A percentile compares a stretch with the other conserved stretches of the same genome.
phyloP scores from a whole-genome alignment of 495 filamentous ascomycete genomes.

The Mytilinidion resinicola region DNA sequence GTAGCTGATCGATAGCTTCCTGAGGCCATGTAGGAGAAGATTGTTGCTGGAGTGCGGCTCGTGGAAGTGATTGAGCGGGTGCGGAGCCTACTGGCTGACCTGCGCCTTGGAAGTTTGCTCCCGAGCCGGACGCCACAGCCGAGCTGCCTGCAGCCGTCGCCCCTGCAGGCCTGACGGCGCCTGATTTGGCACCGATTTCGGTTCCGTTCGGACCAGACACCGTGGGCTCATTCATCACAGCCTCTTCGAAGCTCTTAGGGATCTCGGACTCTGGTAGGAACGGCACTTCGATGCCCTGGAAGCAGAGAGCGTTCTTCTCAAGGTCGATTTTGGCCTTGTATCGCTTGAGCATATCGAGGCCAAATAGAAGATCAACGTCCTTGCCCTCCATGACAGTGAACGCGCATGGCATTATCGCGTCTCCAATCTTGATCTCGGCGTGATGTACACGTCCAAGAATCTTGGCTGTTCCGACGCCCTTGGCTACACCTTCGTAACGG shows the following conservation, averaged over 20 bases:
- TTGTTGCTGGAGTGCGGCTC: neutral
- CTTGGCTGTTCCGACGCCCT: conserved; percentile 86
- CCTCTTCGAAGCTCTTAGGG: conserved; percentile 68
- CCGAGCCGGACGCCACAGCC: conserved; percentile 32
- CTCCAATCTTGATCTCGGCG: conserved; percentile 87
- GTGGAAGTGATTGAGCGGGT: neutral
- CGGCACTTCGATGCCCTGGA: conserved; percentile 74
- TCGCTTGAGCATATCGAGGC: conserved; percentile 91
- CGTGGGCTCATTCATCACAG: conserved; percentile 71
- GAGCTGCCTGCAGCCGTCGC: conserved; percentile 41
- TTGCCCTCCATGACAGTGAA: conserved; percentile 99
- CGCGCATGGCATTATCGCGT: conserved; percentile 78
- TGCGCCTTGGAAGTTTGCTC: conserved; percentile 14
- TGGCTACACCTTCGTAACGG: conserved; percentile 83
- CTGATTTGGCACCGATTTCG: conserved; percentile 76
- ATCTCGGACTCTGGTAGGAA: conserved; percentile 94
- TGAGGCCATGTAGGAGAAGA: conserved; percentile 41
- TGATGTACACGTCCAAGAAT: conserved; percentile 94
- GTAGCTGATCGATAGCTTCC: conserved; percentile 62
- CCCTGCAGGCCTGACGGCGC: conserved; percentile 61
- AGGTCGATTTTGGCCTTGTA: conserved; percentile 93
- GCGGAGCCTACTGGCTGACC: neutral
- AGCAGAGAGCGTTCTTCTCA: conserved; percentile 66
- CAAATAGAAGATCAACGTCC: conserved; percentile 88
- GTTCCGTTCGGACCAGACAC: conserved; percentile 79